Percentiles rank a stretch among this genome's conserved stretches.
These are phyloP conservation scores for Panaeolus papilionaceus DNA, from an alignment of 768 basidiomycete genomes.

Conservation along the genomic window DNA sequence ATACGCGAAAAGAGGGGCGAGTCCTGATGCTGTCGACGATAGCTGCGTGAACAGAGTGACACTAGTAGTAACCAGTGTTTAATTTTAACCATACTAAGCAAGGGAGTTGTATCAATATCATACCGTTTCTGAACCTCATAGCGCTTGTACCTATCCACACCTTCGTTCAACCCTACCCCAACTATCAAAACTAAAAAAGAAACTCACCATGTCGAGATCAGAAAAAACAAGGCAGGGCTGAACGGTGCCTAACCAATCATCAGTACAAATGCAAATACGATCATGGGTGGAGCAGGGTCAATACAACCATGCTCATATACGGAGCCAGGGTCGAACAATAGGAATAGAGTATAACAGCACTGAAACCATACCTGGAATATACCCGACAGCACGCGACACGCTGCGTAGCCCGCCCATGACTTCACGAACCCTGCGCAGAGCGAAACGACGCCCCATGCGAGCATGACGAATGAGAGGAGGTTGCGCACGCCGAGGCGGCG, in stretches of 20 bases:
- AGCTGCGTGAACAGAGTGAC: neutral
- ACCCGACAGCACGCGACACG: conserved; percentile 48
- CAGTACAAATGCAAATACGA: neutral
- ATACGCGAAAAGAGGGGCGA: conserved; percentile 4
- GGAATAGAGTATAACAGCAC: too few relatives aligned
- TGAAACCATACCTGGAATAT: conserved; percentile 41
- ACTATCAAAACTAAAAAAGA: conserved; percentile 14
- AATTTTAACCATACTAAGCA: too few relatives aligned
- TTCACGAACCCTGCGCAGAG: conserved; percentile 50
- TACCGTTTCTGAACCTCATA: conserved; percentile 18
- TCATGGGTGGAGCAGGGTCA: too few relatives aligned
- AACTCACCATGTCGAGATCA: conserved; percentile 50
- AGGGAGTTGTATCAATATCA: neutral
- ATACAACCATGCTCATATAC: too few relatives aligned
- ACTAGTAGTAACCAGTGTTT: neutral
- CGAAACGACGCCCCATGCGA: conserved; percentile 46
- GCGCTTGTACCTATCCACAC: conserved; percentile 16
- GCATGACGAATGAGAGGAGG: conserved; percentile 35
- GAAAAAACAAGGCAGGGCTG: conserved; percentile 50
- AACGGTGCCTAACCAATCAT: conserved; percentile 42
- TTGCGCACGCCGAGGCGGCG: conserved; percentile 35
- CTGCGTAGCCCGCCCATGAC: conserved; percentile 44
- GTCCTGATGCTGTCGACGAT: neutral
- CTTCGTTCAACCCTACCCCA: too few relatives aligned
- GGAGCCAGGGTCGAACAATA: too few relatives aligned